phyloP scores from a whole-genome alignment of 2,329 filamentous ascomycete genomes.

The Venturiaceae sp. region DNA sequence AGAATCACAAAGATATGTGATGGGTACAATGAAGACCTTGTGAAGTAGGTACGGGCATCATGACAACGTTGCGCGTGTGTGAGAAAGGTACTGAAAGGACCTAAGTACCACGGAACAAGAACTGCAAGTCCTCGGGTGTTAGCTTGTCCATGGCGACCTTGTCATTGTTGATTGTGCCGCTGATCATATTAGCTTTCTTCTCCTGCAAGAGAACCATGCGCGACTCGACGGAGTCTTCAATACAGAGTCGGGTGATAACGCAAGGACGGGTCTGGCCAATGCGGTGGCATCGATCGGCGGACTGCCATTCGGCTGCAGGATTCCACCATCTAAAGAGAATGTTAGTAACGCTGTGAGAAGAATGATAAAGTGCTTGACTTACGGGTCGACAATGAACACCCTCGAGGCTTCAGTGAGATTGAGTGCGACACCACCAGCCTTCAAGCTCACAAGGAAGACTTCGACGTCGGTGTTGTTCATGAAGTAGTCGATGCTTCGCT shows the following conservation, averaged over 20 bases:
- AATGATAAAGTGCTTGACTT: constrained; percentile 34
- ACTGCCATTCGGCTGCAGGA: constrained; percentile 99
- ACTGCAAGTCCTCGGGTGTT: constrained; percentile 87
- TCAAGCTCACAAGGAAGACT: constrained; percentile 91
- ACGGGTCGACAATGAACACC: constrained; percentile 95
- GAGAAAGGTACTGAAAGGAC: too few relatives aligned
- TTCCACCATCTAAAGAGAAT: constrained; percentile 75
- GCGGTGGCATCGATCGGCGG: constrained; percentile 74
- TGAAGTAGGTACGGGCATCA: too few relatives aligned
- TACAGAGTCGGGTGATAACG: constrained; percentile 86
- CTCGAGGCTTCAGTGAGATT: constrained; percentile 91
- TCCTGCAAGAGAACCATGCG: constrained; percentile 93
- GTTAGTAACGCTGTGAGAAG: constrained; percentile 17
- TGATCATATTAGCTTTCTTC: constrained; percentile 98
- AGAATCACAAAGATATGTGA: neutral
- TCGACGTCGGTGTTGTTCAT: constrained; percentile 93
- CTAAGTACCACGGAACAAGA: constrained; percentile 74
- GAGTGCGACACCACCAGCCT: constrained; percentile 89
- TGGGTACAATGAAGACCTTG: too few relatives aligned
- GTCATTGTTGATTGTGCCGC: constrained; percentile 91
- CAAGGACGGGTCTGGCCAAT: constrained; percentile 93
- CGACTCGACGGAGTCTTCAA: constrained; percentile 94
- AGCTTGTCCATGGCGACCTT: constrained; percentile 85
- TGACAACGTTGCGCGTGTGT: too few relatives aligned
- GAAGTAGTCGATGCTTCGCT: constrained; percentile 90